Conservation (phyloP, 2,329 filamentous ascomycete genomes). For the Gaeumannomyces sp. region DNA sequence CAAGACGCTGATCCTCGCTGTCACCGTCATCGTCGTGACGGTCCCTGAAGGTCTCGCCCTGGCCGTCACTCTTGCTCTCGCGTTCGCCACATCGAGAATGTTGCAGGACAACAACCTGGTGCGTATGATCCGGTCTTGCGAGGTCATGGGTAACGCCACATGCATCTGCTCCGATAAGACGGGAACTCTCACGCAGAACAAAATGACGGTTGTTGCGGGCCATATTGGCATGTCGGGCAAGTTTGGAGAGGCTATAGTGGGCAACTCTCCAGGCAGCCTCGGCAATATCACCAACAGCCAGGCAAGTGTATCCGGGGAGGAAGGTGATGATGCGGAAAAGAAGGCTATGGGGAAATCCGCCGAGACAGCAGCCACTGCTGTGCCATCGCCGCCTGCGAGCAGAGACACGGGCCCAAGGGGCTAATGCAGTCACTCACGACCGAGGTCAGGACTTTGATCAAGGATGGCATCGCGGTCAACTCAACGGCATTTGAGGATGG, state of each 20-base stretch:
- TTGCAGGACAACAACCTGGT: conserved; percentile 65
- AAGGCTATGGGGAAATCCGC: neutral
- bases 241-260: conserved; percentile 6
- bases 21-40: conserved; percentile 60
- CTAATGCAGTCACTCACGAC: conserved; percentile 23
- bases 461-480: conserved; percentile 47
- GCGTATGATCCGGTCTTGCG: conserved; percentile 58
- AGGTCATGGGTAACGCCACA: conserved; percentile 61
- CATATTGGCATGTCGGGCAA: conserved; percentile 34
- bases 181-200: conserved; percentile 58
- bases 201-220: conserved; percentile 55
- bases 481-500: conserved; percentile 64
- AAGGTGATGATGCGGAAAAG: neutral
- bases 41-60: conserved; percentile 61
- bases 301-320: neutral
- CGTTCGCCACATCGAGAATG: conserved; percentile 62
- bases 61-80: conserved; percentile 60
- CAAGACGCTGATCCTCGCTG: conserved; percentile 56
- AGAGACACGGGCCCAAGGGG: neutral
- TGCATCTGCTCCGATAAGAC: conserved; percentile 60
- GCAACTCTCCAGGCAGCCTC: neutral
- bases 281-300: neutral
- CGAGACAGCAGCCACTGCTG: neutral
- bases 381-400: neutral
- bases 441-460: conserved; percentile 37